Conservation (phyloP, 2,329 filamentous ascomycete species). For the Magnaporthales sp. region DNA sequence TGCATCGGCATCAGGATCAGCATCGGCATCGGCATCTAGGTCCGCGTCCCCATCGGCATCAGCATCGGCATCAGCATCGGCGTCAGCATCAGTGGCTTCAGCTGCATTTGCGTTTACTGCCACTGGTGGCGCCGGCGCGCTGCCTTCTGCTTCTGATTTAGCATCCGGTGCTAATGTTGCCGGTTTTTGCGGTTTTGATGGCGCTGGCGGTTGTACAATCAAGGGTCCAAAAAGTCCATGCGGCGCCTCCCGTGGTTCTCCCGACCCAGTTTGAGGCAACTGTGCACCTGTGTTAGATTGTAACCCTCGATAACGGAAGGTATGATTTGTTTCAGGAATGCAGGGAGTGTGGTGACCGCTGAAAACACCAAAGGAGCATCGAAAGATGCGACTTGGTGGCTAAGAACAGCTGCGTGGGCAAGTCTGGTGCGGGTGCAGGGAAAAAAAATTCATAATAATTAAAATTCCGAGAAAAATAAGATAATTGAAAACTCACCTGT, state of each 20-base stretch:
- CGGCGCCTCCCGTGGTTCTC: constrained; percentile 35
- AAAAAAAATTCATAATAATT: not conserved
- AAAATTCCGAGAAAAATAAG: constrained; percentile 5
- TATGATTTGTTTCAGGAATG: not conserved
- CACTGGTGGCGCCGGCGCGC: constrained; percentile 1
- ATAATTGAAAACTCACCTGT: constrained; percentile 31
- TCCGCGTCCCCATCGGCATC: not conserved
- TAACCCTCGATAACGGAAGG: not conserved
- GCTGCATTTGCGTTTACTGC: constrained; percentile 14
- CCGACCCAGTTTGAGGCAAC: constrained; percentile 38
- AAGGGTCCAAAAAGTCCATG: constrained; percentile 51
- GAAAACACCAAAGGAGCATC: not conserved
- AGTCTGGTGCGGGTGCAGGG: not conserved
- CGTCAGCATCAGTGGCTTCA: constrained; percentile 11
- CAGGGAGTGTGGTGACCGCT: not conserved
- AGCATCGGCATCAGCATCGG: not conserved
- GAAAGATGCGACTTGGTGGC: not conserved
- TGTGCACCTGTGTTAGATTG: constrained; percentile 34
- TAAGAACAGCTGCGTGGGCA: not conserved
- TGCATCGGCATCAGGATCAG: constrained; percentile 21
- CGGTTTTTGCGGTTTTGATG: constrained; percentile 27
- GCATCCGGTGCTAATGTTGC: constrained; percentile 21
- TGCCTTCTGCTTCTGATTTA: constrained; percentile 3
- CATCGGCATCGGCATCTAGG: constrained; percentile 4
- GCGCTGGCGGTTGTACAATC: constrained; percentile 33